Evolutionary conservation across 164 flowering plant species (phyloP).

Genomic region (Magnolia officinalis): DNA sequence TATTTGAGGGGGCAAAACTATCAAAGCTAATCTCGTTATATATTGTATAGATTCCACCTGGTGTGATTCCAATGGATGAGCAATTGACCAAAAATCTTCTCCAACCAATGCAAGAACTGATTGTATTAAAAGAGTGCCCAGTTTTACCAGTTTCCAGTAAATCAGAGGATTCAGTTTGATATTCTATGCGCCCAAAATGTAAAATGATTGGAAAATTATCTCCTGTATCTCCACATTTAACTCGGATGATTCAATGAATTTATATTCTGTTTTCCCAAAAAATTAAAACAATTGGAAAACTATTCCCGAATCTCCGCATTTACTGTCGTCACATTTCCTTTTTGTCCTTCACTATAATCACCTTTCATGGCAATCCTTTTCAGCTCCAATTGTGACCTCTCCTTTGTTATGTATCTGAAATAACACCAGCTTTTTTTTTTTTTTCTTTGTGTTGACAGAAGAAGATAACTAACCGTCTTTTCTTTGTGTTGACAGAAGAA

Average conservation of each 20-base stretch:
- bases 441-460: neutral
- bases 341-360: neutral
- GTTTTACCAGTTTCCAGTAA: too few species aligned
- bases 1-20: too few species aligned
- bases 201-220: too few species aligned
- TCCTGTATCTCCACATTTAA: too few species aligned
- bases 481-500: constrained; percentile 37
- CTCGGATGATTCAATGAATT: neutral
- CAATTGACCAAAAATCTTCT: too few species aligned
- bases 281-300: neutral
- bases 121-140: too few species aligned
- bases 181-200: too few species aligned
- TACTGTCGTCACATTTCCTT: neutral
- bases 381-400: neutral
- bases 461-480: constrained; percentile 52
- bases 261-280: neutral
- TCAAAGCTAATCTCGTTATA: too few species aligned
- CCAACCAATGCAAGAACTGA: too few species aligned
- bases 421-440: neutral
- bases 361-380: neutral
- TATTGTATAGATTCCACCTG: too few species aligned
- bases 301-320: neutral
- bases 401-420: neutral
- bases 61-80: too few species aligned
- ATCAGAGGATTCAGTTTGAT: too few species aligned